phyloP scores from a whole-genome alignment of 202 grass and related monocot genomes.

The Setaria viridis region DNA sequence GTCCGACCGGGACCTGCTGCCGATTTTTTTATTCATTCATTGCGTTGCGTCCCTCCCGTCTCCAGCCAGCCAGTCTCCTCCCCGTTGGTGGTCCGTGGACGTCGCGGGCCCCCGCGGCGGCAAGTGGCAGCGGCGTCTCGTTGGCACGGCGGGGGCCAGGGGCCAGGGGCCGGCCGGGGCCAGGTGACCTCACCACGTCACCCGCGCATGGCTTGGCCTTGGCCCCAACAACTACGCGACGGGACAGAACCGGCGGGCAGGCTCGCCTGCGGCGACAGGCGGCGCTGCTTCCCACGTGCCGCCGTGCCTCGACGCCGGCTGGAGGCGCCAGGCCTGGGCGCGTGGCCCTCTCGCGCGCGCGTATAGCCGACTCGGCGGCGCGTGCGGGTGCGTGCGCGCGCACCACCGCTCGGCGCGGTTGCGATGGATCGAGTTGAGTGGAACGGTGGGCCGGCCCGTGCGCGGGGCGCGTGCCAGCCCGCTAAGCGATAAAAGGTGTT shows the following conservation, averaged over 20 bases:
- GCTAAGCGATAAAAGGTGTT: too few species aligned
- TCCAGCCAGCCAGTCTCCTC: not conserved
- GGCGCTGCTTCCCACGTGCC: not conserved
- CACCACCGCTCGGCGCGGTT: too few species aligned
- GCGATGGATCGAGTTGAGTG: too few species aligned
- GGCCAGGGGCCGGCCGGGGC: too few species aligned
- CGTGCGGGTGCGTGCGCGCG: too few species aligned
- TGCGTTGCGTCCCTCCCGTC: not conserved
- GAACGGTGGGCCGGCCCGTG: too few species aligned
- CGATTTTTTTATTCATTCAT: not conserved
- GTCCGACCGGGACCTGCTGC: not conserved
- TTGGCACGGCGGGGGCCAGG: slow-evolving; percentile 4
- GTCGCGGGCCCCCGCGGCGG: slow-evolving; percentile 11
- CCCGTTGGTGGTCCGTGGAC: slow-evolving; percentile 30
- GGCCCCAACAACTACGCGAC: slow-evolving; percentile 6
- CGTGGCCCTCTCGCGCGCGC: too few species aligned
- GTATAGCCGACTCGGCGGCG: too few species aligned
- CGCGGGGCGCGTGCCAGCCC: too few species aligned
- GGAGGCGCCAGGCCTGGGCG: too few species aligned
- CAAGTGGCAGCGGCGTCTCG: slow-evolving; percentile 22
- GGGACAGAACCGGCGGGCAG: not conserved
- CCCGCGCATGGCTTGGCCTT: not conserved
- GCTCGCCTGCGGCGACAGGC: not conserved
- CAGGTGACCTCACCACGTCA: slow-evolving; percentile 20
- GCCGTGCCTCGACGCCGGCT: too few species aligned